These are phyloP conservation scores for Blepharisma stoltei DNA, from an alignment of 73 alveolate genomes.

Conservation along the genomic window DNA sequence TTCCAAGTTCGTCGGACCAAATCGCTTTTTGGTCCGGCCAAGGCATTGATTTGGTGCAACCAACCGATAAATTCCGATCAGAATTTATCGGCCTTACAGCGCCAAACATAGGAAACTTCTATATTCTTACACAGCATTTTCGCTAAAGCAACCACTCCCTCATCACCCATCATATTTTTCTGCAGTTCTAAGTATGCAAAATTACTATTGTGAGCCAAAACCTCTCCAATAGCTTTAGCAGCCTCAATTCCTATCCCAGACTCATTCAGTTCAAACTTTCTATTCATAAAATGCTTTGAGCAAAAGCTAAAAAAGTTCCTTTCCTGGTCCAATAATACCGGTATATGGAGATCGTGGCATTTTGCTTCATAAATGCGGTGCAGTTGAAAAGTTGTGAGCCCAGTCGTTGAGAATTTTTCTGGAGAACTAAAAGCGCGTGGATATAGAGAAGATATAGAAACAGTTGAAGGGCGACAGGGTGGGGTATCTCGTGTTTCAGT, in stretches of 20 bases:
- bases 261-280: slow-evolving; percentile 15
- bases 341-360: slow-evolving; percentile 5
- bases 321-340: not conserved
- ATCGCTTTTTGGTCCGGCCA: no score
- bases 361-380: slow-evolving; percentile 7
- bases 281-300: not conserved
- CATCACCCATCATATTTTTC: slow-evolving; percentile 15
- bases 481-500: no score
- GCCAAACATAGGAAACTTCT: no score
- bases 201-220: not conserved
- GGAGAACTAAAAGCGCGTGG: not conserved
- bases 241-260: slow-evolving; percentile 23
- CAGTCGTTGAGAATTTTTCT: not conserved
- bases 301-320: not conserved
- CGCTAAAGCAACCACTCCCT: not conserved
- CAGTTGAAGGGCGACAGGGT: no score
- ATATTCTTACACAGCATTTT: not conserved
- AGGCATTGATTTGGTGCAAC: no score
- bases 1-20: no score
- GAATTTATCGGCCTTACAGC: no score
- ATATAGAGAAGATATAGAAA: no score
- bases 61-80: no score
- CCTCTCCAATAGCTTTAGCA: slow-evolving; percentile 17
- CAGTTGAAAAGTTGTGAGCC: not conserved
- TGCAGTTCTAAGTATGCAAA: not conserved